phyloP scores from a whole-genome alignment of 371 early-diverging fungal genomes.

The Capillidium rhysosporum region DNA sequence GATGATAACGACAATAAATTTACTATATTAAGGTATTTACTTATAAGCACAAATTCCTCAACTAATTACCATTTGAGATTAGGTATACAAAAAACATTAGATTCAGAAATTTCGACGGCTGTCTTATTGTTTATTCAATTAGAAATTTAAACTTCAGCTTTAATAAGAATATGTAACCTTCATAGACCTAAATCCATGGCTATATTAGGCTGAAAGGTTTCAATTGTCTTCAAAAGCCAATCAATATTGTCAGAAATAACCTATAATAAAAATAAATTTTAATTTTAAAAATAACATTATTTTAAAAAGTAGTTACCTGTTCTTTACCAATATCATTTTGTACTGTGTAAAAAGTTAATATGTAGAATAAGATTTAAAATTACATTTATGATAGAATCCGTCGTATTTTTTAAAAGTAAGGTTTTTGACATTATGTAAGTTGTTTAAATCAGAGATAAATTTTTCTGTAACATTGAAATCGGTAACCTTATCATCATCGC shows the following conservation, averaged over 20 bases:
- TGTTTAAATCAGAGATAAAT: slow-evolving; percentile 10
- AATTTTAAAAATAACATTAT: background rate
- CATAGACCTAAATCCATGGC: too few species aligned
- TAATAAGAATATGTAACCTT: too few species aligned
- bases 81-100: too few species aligned
- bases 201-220: too few species aligned
- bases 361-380: background rate
- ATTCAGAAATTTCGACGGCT: too few species aligned
- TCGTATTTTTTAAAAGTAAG: slow-evolving; percentile 5
- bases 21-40: too few species aligned
- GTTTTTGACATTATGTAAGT: background rate
- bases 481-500: slow-evolving; percentile 20
- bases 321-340: slow-evolving; percentile 5
- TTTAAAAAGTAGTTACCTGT: background rate
- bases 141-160: too few species aligned
- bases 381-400: slow-evolving; percentile 11
- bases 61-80: too few species aligned
- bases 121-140: too few species aligned
- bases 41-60: too few species aligned
- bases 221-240: slow-evolving; percentile 1
- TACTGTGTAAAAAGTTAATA: slow-evolving; percentile 3
- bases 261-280: background rate
- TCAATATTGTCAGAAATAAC: slow-evolving; percentile 1
- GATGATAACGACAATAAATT: too few species aligned
- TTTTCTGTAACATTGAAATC: slow-evolving; percentile 10